phyloP scores from a whole-genome alignment of 352 stramenopile genomes.

The Pythium sp. region DNA sequence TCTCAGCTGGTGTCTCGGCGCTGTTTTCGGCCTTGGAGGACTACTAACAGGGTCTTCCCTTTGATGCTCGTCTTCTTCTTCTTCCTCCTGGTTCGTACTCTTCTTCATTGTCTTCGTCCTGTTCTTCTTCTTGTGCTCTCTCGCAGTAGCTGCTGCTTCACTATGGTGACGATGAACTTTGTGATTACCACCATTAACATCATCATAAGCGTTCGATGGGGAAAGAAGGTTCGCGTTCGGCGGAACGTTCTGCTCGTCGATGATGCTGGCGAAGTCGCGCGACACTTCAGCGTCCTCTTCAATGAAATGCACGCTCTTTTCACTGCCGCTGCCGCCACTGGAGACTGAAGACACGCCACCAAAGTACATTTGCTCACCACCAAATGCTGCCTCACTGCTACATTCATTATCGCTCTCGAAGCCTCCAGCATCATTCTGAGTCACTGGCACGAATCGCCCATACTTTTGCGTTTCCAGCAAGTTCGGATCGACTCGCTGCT shows the following conservation, averaged over 20 bases:
- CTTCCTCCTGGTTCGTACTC: constrained; percentile 28
- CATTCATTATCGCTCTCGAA: neutral
- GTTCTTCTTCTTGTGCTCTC: neutral
- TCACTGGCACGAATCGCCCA: constrained; percentile 33
- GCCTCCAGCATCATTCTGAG: neutral
- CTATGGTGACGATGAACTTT: neutral
- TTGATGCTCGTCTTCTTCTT: constrained; percentile 6
- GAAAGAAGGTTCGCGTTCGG: constrained; percentile 5
- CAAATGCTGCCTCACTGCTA: neutral
- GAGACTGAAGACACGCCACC: constrained; percentile 73
- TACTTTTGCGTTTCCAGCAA: constrained; percentile 40
- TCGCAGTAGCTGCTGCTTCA: neutral
- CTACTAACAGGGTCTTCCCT: constrained; percentile 16
- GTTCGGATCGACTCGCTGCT: constrained; percentile 3
- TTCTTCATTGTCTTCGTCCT: constrained; percentile 19
- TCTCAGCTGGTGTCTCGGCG: constrained; percentile 19
- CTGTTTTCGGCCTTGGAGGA: constrained; percentile 38
- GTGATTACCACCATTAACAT: neutral
- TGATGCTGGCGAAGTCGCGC: constrained; percentile 47
- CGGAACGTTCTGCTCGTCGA: constrained; percentile 24
- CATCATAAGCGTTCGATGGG: constrained; percentile 4
- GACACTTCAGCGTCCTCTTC: constrained; percentile 46
- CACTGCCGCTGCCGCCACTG: constrained; percentile 43
- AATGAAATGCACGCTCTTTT: constrained; percentile 60
- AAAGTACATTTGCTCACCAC: constrained; percentile 34